Evolutionary conservation across 495 filamentous ascomycete genomes (phyloP).

Genomic region (Lasiosphaeris hirsuta): DNA sequence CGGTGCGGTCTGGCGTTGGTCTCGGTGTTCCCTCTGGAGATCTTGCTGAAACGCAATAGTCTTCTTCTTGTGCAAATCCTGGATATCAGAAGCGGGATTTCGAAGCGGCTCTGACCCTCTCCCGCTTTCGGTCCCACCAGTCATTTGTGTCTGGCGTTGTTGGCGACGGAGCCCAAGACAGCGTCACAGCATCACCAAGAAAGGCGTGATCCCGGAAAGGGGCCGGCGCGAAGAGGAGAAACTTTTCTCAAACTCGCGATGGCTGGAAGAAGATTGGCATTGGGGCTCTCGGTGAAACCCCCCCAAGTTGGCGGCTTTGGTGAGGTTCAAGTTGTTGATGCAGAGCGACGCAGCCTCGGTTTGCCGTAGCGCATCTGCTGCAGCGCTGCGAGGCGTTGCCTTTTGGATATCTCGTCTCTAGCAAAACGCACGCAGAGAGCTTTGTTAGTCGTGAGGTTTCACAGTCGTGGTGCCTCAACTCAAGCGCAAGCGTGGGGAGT

Average conservation of each 20-base stretch:
- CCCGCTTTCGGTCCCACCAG: slow-evolving; percentile 14
- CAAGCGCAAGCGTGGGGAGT: neutral
- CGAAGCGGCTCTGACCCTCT: slow-evolving; percentile 20
- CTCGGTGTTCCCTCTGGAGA: neutral
- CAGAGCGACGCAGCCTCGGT: too few species aligned
- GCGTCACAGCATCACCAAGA: slow-evolving; percentile 18
- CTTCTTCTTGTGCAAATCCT: slow-evolving; percentile 9
- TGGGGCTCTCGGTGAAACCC: neutral
- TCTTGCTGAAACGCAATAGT: slow-evolving; percentile 16
- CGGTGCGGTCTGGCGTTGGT: too few species aligned
- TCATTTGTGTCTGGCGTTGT: slow-evolving; percentile 25
- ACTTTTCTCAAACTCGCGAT: neutral
- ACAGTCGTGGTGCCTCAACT: too few species aligned
- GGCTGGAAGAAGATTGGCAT: neutral
- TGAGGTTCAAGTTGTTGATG: too few species aligned
- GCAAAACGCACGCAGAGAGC: too few species aligned
- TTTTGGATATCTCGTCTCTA: too few species aligned
- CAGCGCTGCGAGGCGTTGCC: too few species aligned
- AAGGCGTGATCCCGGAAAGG: neutral
- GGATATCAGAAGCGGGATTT: slow-evolving; percentile 2
- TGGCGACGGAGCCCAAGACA: slow-evolving; percentile 5
- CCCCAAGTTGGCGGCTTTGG: too few species aligned
- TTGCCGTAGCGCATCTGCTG: too few species aligned
- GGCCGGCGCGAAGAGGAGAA: slow-evolving; percentile 8
- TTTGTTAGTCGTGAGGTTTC: too few species aligned